These are phyloP conservation scores for Begonia fuchsioides DNA, from an alignment of 306 rosid genomes.

Conservation along the genomic window DNA sequence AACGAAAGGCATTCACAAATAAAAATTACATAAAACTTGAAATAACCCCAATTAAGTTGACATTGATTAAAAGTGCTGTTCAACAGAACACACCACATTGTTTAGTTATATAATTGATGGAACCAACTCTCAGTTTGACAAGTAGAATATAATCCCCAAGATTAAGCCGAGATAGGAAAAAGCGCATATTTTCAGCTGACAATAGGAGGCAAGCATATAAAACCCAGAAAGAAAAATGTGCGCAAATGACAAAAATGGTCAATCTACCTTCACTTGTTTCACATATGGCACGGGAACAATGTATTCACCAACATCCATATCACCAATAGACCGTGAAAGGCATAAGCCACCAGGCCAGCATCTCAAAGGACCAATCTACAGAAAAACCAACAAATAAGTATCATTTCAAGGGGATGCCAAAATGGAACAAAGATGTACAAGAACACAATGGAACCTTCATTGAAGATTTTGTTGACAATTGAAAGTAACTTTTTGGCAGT, in stretches of 20 bases:
- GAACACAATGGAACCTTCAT: no score
- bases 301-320: constrained; percentile 90
- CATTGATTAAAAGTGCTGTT: no score
- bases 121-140: not conserved
- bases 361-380: constrained; percentile 90
- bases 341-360: constrained; percentile 99
- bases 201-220: not conserved
- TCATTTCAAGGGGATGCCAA: no score
- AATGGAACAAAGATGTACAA: not conserved
- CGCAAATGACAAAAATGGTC: not conserved
- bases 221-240: not conserved
- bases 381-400: constrained; percentile 1
- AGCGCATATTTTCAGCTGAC: not conserved
- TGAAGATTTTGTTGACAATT: no score
- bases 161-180: not conserved
- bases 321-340: constrained; percentile 92
- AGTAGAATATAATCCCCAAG: not conserved
- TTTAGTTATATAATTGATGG: no score
- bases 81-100: no score
- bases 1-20: no score
- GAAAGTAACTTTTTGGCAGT: no score
- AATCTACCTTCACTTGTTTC: constrained; percentile 87
- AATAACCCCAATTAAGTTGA: no score
- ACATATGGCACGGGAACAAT: constrained; percentile 94
- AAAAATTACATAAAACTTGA: no score